A percentile compares a stretch with the other conserved stretches of the same genome.
Evolutionary conservation across 495 filamentous ascomycete genomes (phyloP).

Genomic region (Letharia columbiana): DNA sequence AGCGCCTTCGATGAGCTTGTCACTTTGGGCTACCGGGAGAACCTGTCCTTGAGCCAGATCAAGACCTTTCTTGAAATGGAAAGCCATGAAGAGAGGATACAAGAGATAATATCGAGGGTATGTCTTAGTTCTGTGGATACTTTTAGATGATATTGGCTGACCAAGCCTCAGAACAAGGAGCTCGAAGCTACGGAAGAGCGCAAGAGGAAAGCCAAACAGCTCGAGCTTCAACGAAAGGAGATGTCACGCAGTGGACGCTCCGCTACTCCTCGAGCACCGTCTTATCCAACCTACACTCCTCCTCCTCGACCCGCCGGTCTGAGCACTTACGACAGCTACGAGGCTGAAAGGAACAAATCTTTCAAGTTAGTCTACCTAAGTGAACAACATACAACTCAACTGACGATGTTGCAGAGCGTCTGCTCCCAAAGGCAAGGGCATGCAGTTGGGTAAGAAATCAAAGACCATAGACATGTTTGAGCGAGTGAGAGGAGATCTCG

Average conservation of each 20-base stretch:
- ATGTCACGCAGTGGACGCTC: conserved; percentile 51
- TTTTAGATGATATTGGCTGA: conserved; percentile 1
- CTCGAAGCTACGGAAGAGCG: conserved; percentile 95
- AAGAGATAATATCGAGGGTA: conserved; percentile 92
- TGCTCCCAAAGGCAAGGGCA: conserved; percentile 83
- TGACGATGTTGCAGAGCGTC: conserved; percentile 39
- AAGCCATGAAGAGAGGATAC: conserved; percentile 95
- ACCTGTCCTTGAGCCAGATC: conserved; percentile 87
- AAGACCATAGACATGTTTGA: conserved; percentile 96
- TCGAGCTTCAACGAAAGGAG: conserved; percentile 97
- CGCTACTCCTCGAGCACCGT: conserved; percentile 58
- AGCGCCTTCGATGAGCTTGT: conserved; percentile 96
- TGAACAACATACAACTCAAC: conserved; percentile 8
- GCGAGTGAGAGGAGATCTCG: conserved; percentile 81
- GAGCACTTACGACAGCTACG: conserved; percentile 85
- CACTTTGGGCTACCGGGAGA: conserved; percentile 89
- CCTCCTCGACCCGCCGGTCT: conserved; percentile 61
- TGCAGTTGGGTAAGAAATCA: conserved; percentile 97
- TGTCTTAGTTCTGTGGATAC: conserved; percentile 18
- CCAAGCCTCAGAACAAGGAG: conserved; percentile 79
- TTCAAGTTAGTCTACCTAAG: conserved; percentile 50
- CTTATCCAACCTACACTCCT: conserved; percentile 84
- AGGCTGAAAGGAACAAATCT: conserved; percentile 91
- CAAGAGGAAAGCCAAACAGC: conserved; percentile 93
- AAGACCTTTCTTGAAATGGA: conserved; percentile 99